Evolutionary conservation across 2,329 filamentous ascomycete genomes (phyloP), one percentile per base, ranked within the genome.

Genomic region (Nectriaceae sp.): DNA sequence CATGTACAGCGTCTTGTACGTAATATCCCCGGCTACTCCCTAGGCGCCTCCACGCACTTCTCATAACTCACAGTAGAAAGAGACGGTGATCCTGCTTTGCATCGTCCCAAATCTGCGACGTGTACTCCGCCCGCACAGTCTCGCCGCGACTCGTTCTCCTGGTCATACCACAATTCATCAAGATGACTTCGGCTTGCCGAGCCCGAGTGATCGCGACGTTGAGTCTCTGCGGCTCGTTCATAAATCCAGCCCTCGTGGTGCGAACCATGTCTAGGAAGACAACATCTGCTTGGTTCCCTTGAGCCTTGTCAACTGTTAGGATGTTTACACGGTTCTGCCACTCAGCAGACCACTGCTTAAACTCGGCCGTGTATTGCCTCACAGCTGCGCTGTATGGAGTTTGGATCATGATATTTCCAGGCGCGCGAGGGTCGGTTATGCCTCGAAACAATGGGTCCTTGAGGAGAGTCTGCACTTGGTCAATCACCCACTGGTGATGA

Each of bases 211-310:
- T 63, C 0, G 73, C 73, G 0, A 78, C 75, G 15, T 75, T 76
- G 3, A 78, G 65, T 0, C 75, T 64, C 31, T 74, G 70, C 0
- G 69, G 61, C 15, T 77, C 69, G 19, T 77, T 68, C 57, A 76
- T 70, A 42, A 77, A 76, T 0, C 64, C 65, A 0, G 71, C 69
- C 1, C 60, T 61, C 0, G 56, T 60, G 0, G 70, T 70, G n/a
- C 71, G 63, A 2, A 77, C 75, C 52, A 77, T 65, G 58, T 78
- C 75, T 0, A 78, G 62, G 26, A 76, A 71, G 0, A 78, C 73
- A 4, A 76, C 63, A 35, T 78, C 75, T 0, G 75, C 74, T 47
- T 78, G 72, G 13, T 75, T 73, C 0, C 75, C 75, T 33, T 77
- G 75, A 0, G 72, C 70, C 4, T 68, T 73, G 42, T 77, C 75